A percentile compares a stretch with the other conserved stretches of the same genome.
phyloP scores from a whole-genome alignment of 2,329 filamentous ascomycete species.

The Aschersonia sp. region DNA sequence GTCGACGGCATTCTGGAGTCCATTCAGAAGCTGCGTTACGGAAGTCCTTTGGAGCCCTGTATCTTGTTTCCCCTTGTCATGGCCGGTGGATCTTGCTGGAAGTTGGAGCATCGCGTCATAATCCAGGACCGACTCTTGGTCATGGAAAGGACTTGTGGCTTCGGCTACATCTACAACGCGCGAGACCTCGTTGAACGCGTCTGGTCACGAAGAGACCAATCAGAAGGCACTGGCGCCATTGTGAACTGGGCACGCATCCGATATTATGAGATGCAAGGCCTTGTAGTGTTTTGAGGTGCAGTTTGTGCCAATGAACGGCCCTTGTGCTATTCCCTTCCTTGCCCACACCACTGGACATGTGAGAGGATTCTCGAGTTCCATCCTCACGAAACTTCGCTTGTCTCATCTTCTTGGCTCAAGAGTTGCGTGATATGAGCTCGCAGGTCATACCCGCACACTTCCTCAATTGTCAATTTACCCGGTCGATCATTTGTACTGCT shows the following conservation, averaged over 20 bases:
- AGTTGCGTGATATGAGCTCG: too few species aligned
- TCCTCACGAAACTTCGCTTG: too few species aligned
- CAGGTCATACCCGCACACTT: too few species aligned
- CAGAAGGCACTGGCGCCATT: slow-evolving; percentile 11
- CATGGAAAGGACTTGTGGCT: slow-evolving; percentile 27
- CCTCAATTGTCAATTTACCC: too few species aligned
- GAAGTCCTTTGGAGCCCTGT: slow-evolving; percentile 23
- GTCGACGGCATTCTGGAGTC: slow-evolving; percentile 20
- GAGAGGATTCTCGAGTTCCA: too few species aligned
- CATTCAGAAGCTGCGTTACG: slow-evolving; percentile 24
- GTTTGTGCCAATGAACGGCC: too few species aligned
- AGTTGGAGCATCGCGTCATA: slow-evolving; percentile 20
- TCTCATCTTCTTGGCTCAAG: too few species aligned
- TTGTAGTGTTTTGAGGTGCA: slow-evolving; percentile 15
- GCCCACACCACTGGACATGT: too few species aligned
- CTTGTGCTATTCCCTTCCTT: too few species aligned
- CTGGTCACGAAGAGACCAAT: slow-evolving; percentile 18
- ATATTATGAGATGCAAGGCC: slow-evolving; percentile 20
- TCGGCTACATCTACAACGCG: slow-evolving; percentile 25
- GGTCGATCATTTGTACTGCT: too few species aligned
- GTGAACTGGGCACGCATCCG: slow-evolving; percentile 21
- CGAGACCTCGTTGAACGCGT: slow-evolving; percentile 23
- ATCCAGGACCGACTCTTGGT: slow-evolving; percentile 25
- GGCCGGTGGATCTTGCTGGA: slow-evolving; percentile 21
- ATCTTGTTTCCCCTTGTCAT: slow-evolving; percentile 26